Base-by-base conservation (phyloP, 1,139 yeast species). In the Geotrichum aggregatum region DNA sequence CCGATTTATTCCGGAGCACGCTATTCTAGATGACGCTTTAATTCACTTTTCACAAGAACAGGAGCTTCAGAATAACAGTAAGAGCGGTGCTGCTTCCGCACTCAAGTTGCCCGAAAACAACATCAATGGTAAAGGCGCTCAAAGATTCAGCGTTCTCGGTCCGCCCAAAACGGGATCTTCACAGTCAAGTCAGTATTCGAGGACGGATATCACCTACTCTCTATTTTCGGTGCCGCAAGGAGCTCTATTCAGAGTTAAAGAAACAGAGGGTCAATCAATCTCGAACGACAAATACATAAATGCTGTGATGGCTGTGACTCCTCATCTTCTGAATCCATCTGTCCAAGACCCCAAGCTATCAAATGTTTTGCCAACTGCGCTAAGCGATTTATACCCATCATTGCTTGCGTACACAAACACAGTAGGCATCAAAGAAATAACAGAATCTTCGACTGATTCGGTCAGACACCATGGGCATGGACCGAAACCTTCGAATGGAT, bases 1-100 rank as follows among this genome's bases (percentile, higher is more conserved):
- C 39, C 54, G 49, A 10, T 56, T 52, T 39, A 52, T 54, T 13
- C 44, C 52, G 2, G 58, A 54, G n/a, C 64, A 61, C 44, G 44
- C 52, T 28, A 58, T 60, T 11, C 56, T 61, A 14, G 64, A 61
- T 26, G 59, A 59, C 49, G 63, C 62, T 14, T 49, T 50, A 18
- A 34, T 21, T 13, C 57, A 54, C 40, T 56, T 52, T 42, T 53
- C 49, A 35, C 44, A 49, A 16, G 28, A 24, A 2, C 44, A 3
- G 35, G 36, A 3, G 11, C 18, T 33, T 47, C 47, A 16, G 31
- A 24, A 39, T 24, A 41, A 10, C 34, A 34, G 10, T 42, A 35
- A n/a, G n/a, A n/a, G 3, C 36, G n/a, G 11, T 6, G n/a, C 5
- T 33, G n/a, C 36, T 34, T 5, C 36, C n/a, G 16, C 18, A n/a